Base-by-base conservation (phyloP, 2,329 filamentous ascomycete species). In the Fusarium veterinarium region DNA sequence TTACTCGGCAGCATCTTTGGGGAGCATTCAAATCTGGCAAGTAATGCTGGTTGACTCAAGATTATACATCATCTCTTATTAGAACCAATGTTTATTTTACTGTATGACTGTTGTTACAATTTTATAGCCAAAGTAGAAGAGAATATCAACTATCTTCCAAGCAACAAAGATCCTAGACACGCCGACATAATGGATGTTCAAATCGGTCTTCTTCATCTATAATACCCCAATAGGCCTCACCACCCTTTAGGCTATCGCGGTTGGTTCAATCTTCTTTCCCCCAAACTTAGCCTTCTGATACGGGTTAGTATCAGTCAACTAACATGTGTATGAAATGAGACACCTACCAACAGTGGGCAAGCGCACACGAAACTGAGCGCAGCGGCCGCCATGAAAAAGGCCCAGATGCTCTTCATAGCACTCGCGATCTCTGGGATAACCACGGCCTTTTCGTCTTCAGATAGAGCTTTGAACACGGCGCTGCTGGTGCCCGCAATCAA, bases 401-500 rank as follows among this genome's bases (percentile, higher is more conserved):
- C 20, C 61, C 61, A 64, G 8, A 64, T 10, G 7, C 33, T 28
- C 14, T 37, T 61, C 23, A 64, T 61, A 5, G 61, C 61, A 28
- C 1, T 25, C 1, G 56, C 46, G 8, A 64, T 64, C 14, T 41
- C 13, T 5, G 38, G 14, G 1, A 52, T 41, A 4, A 64, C 45
- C 1, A 61, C 0, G 5, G 25, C 20, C 6, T 45, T 61, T 4
- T 64, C 56, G 0, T 16, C 3, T 2, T 28, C 20, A 12, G 56
- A 64, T 3, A 64, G 33, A 0, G 31, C 28, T 33, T 45, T n/a
- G 25, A 44, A 51, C 6, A n/a, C 38, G 9, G n/a, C 20, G 14
- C 56, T 61, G 23, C 56, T 64, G 1, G 44, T 64, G 1, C 61
- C 61, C 10, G 56, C 56, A 16, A 61, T 61, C 13, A 64, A 13